Conservation (phyloP, 2,329 filamentous ascomycete genomes). For the Sphaceloma murrayae region DNA sequence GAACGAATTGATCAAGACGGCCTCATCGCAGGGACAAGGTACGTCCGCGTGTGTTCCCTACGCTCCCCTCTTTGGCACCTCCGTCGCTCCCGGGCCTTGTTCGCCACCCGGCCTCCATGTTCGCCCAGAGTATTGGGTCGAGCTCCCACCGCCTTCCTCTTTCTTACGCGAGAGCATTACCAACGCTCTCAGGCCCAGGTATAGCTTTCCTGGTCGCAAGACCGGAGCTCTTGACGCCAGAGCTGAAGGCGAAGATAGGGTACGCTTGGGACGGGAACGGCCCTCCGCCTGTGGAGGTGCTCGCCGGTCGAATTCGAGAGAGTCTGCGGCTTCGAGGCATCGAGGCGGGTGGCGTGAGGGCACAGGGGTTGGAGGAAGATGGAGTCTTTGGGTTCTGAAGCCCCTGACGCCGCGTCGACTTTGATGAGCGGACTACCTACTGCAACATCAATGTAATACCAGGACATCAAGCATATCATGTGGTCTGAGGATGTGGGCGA, state of each 20-base stretch:
- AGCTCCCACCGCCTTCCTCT: too few species aligned
- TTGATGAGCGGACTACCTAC: too few species aligned
- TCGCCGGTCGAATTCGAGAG: slow-evolving; percentile 9
- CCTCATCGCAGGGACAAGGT: background rate
- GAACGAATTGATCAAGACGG: slow-evolving; percentile 4
- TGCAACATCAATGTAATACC: too few species aligned
- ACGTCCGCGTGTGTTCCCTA: too few species aligned
- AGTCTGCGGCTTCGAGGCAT: slow-evolving; percentile 1
- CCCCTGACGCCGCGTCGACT: background rate
- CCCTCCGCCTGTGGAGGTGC: slow-evolving; percentile 9
- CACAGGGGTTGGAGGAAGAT: background rate
- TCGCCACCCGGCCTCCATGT: background rate
- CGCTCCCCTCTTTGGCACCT: too few species aligned
- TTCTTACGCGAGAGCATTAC: too few species aligned
- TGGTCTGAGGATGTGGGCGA: too few species aligned
- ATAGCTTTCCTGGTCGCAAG: slow-evolving; percentile 8
- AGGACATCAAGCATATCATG: too few species aligned
- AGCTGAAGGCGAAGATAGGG: background rate
- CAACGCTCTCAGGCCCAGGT: slow-evolving; percentile 2
- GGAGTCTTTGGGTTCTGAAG: slow-evolving; percentile 10
- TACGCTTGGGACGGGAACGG: background rate
- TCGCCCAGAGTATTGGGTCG: too few species aligned
- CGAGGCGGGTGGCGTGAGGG: background rate
- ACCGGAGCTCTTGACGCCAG: slow-evolving; percentile 2
- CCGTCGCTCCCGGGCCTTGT: too few species aligned